Base-by-base conservation (phyloP, 345 rosid species). In the Populus pruinosa region DNA sequence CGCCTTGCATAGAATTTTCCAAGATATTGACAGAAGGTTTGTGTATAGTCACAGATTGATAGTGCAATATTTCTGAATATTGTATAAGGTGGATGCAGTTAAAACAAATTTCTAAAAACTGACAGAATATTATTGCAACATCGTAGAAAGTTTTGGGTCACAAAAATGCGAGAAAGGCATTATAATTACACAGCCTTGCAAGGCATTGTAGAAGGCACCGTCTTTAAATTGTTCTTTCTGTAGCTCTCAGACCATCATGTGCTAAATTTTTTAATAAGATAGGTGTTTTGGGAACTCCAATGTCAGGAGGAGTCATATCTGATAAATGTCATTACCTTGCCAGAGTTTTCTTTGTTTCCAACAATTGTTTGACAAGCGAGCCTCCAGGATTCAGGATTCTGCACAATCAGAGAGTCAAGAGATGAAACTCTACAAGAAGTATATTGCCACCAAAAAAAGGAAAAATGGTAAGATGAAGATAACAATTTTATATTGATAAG, bases 311-410 rank as follows among this genome's bases (percentile, higher is more conserved):
- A 10, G 41, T 49, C 5, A 27, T 8, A 39, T 27, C 44, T 12
- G 31, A 14, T 36, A 65, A 41, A 64, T 12, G 47, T 31, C 21
- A 47, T 49, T 85, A 92, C 95, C 97, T 92, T 91, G 81, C 98
- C 98, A 16, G 92, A 86, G 81, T 92, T 92, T 76, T 91, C 88
- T 81, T 94, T 90, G 79, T 94, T 88, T 79, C 97, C 98, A 44
- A 94, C 97, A 49, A 92, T 94, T n/a, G 94, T 94, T 75, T 91
- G 95, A 82, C 98, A 94, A 17, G 97, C 91, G 62, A 94, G 93
- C 74, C 97, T 90, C 95, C 98, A 94, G 11, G 98, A 86, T 80
- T 94, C 95, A 9, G 94, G 97, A 85, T 89, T 92, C 94, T 90
- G 88, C 69, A 66, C 71, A 82, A 66, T 43, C 16, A 36, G 50